These are phyloP conservation scores for Crepidotus variabilis DNA, from an alignment of 768 basidiomycete genomes.

Conservation along the genomic window DNA sequence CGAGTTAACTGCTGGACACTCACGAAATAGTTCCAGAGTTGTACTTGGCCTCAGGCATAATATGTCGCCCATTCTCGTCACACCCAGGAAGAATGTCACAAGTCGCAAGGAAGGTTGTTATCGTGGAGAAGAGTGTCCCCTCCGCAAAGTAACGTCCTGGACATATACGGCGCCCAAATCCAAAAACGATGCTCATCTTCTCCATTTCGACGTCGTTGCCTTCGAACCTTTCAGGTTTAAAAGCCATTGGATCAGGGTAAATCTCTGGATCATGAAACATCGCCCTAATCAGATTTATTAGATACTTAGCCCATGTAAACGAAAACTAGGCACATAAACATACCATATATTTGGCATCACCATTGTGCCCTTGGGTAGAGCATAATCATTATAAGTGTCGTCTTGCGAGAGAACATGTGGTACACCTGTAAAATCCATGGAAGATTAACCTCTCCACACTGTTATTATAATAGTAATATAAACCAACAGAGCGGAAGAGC, in stretches of 20 bases:
- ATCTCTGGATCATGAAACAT: conserved; percentile 52
- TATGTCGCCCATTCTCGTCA: conserved; percentile 9
- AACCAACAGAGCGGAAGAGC: conserved; percentile 36
- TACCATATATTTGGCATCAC: conserved; percentile 50
- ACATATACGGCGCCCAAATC: conserved; percentile 39
- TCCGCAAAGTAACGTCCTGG: conserved; percentile 28
- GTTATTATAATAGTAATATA: background rate
- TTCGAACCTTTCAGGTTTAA: conserved; percentile 58
- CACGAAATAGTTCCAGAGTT: conserved; percentile 8
- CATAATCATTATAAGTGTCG: conserved; percentile 14
- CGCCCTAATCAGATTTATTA: conserved; percentile 27
- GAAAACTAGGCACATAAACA: background rate
- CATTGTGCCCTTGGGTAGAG: conserved; percentile 38
- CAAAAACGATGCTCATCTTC: conserved; percentile 35
- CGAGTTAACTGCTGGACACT: background rate
- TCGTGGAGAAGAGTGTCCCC: conserved; percentile 12
- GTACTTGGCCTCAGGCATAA: conserved; percentile 10
- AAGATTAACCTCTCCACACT: background rate
- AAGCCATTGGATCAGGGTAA: conserved; percentile 50
- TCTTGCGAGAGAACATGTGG: conserved; percentile 18
- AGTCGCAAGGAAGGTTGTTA: conserved; percentile 13
- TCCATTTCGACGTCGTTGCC: conserved; percentile 29
- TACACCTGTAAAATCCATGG: conserved; percentile 8
- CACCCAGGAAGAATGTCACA: conserved; percentile 12
- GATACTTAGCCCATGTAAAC: background rate